Evolutionary conservation across 2,329 filamentous ascomycete species (phyloP), one percentile per base, ranked within the genome.

Genomic region (Talaromyces sp.): DNA sequence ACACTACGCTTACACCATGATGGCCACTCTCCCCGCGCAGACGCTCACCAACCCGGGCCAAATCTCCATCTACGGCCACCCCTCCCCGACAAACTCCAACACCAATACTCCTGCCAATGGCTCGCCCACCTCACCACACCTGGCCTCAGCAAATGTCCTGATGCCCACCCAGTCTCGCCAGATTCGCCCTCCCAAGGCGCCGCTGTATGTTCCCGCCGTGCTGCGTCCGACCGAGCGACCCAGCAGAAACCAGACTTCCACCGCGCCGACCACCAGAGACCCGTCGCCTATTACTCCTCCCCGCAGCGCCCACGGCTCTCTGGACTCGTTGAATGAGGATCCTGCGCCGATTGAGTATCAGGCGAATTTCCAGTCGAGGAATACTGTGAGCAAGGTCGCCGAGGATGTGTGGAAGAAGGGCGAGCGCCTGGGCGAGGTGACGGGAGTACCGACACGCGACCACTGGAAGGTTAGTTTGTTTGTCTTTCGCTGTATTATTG

Each of bases 201-300:
- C 87, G 37, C 80, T 88, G 61, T 89, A 89, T 72, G 83, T 88
- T 25, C 87, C 87, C 27, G 87, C 87, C 11, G 87, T 84, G 8
- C 78, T 89, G 67, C 82, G 87, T 62, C 86, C 84, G 61, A 88
- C 86, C 35, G 84, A 88, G 74, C 80, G 82, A 64, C 64, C 64
- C 6, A 17, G n/a, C 10, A 35, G 45, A 33, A 39, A 39, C 4
- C 61, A 57, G n/a, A 63, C 52, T 22, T 39, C 35, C 4, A 54
- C 63, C 11, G 37, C 54, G 22, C 41, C 56, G 10, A 25, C 35
- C 8, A 43, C 35, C 10, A 73, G 76, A 58, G 80, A 76, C 61
- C 69, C 76, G 0, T 78, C 80, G 69, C 75, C 81, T 64, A 78
- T 77, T 64, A 83, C 81, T 7, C 82, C 82, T 19, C 81, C 84